Percentiles rank a stretch among this genome's conserved stretches.
phyloP scores from a whole-genome alignment of 2,329 filamentous ascomycete species.

The Geoglossum cookeanum region DNA sequence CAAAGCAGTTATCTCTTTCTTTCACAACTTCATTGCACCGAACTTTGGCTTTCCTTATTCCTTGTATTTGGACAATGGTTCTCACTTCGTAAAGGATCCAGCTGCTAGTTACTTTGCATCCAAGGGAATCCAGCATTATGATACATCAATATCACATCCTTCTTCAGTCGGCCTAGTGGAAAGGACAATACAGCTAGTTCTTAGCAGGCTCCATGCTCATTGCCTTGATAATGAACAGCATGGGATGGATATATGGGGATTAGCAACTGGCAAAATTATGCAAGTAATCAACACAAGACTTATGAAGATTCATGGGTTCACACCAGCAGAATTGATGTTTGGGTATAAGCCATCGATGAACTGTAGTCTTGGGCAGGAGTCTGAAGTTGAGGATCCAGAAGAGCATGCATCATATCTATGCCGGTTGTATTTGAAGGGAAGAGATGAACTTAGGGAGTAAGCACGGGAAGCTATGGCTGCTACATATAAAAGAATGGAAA shows the following conservation, averaged over 20 bases:
- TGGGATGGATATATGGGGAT: not conserved
- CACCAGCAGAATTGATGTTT: not conserved
- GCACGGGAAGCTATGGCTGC: not conserved
- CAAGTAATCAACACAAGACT: not conserved
- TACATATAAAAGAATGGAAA: not conserved
- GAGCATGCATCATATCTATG: not conserved
- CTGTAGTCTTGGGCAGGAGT: not conserved
- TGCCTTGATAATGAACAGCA: not conserved
- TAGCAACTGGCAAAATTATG: too few species aligned
- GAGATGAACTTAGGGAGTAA: not conserved
- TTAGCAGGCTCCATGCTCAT: not conserved
- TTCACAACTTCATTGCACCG: not conserved
- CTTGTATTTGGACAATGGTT: not conserved
- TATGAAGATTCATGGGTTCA: not conserved
- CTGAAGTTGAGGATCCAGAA: not conserved
- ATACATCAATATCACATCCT: not conserved
- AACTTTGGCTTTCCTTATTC: not conserved
- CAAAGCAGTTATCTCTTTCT: not conserved
- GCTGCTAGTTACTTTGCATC: not conserved
- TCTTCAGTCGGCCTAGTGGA: not conserved
- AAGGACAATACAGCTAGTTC: not conserved
- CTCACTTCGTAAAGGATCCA: not conserved
- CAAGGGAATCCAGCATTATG: not conserved
- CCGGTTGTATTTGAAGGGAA: not conserved
- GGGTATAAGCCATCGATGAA: not conserved